Conservation (phyloP, 2,329 filamentous ascomycete species). For the Pseudogymnoascus sp. region DNA sequence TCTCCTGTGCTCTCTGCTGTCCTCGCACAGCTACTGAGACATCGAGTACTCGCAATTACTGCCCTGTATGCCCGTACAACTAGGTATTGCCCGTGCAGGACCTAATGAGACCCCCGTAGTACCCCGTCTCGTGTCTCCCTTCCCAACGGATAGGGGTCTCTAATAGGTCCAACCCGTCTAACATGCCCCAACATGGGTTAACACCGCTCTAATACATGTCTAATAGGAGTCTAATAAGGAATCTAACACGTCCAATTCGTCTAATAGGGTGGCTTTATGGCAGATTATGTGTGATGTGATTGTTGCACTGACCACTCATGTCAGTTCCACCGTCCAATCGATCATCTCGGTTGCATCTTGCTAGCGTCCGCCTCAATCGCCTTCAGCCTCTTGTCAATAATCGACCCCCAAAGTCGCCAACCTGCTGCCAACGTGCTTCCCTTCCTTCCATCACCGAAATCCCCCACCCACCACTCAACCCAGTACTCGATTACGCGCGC, state of each 20-base stretch:
- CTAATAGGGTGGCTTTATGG: background rate
- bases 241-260: background rate
- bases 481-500: background rate
- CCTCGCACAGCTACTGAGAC: background rate
- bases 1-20: background rate
- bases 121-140: background rate
- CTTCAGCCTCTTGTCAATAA: slow-evolving; percentile 9
- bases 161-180: background rate
- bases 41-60: background rate
- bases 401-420: background rate
- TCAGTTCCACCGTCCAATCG: slow-evolving; percentile 7
- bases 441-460: background rate
- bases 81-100: background rate
- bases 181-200: background rate
- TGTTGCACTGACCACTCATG: slow-evolving; percentile 7
- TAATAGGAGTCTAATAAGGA: background rate
- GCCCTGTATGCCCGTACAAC: background rate
- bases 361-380: slow-evolving; percentile 9
- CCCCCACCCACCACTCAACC: background rate
- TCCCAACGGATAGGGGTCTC: background rate
- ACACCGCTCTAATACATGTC: background rate
- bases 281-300: slow-evolving; percentile 9
- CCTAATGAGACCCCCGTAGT: background rate
- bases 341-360: slow-evolving; percentile 9
- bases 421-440: background rate